A percentile compares a stretch with the other conserved stretches of the same genome.
These are phyloP conservation scores for Lasiodiplodia sp. DNA, from an alignment of 2,329 filamentous ascomycete genomes.

Conservation along the genomic window DNA sequence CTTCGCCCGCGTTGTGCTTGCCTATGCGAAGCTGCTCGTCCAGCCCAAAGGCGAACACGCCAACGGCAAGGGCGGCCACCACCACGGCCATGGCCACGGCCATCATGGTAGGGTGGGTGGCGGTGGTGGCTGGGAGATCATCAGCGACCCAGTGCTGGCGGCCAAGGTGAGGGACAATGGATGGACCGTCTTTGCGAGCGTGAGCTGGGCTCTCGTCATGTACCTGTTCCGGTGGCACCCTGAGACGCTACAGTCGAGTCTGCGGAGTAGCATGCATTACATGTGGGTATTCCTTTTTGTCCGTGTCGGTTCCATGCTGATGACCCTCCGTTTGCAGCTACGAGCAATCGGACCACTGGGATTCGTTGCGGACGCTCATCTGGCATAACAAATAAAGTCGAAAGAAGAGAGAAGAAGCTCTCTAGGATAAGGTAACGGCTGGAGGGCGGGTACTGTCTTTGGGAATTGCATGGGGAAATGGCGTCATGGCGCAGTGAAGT, in stretches of 20 bases:
- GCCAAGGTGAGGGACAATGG: constrained; percentile 64
- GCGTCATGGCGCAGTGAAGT: background rate
- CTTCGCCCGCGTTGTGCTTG: constrained; percentile 88
- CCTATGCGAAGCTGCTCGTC: constrained; percentile 82
- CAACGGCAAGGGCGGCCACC: background rate
- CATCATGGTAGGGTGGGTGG: constrained; percentile 39
- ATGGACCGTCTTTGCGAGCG: constrained; percentile 90
- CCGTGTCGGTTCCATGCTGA: constrained; percentile 2
- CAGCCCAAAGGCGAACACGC: constrained; percentile 57
- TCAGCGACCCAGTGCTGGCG: constrained; percentile 47
- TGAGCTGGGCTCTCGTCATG: constrained; percentile 96
- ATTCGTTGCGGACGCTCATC: constrained; percentile 81
- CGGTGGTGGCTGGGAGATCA: constrained; percentile 49
- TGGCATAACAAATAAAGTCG: constrained; percentile 75
- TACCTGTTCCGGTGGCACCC: constrained; percentile 92
- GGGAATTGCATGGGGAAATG: constrained; percentile 6
- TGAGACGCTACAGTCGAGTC: constrained; percentile 86
- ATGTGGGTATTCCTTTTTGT: constrained; percentile 70
- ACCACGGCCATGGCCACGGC: constrained; percentile 12
- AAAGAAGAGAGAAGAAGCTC: background rate
- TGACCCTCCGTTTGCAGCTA: constrained; percentile 55
- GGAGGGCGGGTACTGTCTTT: background rate
- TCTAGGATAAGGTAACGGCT: background rate
- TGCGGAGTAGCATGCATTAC: constrained; percentile 96
- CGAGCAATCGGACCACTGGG: constrained; percentile 86